phyloP scores from a whole-genome alignment of 2,329 filamentous ascomycete genomes.

The Teratosphaeria nubilosa region DNA sequence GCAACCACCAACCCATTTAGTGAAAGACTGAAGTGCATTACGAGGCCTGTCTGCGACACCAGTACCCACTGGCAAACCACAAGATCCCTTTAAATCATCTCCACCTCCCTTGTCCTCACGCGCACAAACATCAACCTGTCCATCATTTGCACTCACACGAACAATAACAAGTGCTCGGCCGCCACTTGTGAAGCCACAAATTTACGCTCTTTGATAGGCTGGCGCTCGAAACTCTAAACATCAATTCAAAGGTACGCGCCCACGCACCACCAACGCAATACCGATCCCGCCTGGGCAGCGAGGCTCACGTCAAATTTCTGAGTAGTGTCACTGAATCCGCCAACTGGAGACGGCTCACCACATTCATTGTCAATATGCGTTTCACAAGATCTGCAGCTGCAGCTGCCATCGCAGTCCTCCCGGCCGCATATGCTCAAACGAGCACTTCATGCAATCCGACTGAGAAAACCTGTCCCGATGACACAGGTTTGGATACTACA shows the following conservation, averaged over 20 bases:
- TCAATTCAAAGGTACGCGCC: background rate
- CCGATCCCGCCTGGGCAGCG: background rate
- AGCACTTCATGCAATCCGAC: conserved; percentile 68
- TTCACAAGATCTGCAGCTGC: conserved; percentile 24
- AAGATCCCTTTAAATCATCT: background rate
- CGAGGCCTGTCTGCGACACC: background rate
- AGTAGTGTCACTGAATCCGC: background rate
- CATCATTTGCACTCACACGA: background rate
- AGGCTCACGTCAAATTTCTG: background rate
- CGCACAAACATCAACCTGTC: background rate
- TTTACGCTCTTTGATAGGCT: background rate
- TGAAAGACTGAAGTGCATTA: background rate
- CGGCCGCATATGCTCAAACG: conserved; percentile 58
- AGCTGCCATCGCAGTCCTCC: conserved; percentile 26
- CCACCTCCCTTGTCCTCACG: background rate
- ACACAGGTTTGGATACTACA: conserved; percentile 58
- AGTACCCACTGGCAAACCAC: background rate
- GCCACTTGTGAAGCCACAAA: background rate
- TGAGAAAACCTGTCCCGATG: conserved; percentile 56
- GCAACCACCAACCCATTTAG: background rate
- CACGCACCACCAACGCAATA: background rate
- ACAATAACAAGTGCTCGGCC: background rate
- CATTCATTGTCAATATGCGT: conserved; percentile 18
- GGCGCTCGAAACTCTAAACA: background rate
- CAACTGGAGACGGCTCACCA: background rate